Evolutionary conservation across 2,329 filamentous ascomycete species (phyloP).

Genomic region (Fusarium floridanum): DNA sequence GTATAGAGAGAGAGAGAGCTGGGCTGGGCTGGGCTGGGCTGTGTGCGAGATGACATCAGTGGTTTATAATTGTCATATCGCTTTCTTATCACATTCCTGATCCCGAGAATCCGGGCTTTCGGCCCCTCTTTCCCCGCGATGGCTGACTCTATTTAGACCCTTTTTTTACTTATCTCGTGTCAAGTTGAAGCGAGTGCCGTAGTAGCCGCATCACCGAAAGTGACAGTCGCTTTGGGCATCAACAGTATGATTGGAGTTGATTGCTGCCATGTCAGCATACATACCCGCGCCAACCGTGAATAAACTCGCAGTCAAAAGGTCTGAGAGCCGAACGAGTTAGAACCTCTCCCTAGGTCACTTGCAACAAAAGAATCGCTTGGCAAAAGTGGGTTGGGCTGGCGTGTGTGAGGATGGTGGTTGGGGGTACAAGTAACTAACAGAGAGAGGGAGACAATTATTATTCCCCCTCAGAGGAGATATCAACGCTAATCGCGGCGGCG

Average conservation of each 20-base stretch:
- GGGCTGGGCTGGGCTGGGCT: not conserved
- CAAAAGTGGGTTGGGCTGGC: not conserved
- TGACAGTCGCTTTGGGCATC: not conserved
- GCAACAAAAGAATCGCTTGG: not conserved
- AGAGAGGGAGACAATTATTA: not conserved
- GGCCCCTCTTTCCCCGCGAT: conserved; percentile 35
- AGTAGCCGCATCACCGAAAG: not conserved
- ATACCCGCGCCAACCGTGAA: not conserved
- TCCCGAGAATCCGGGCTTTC: conserved; percentile 24
- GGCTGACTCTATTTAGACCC: not conserved
- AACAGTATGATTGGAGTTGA: not conserved
- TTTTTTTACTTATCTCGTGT: not conserved
- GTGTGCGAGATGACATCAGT: not conserved
- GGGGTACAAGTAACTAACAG: not conserved
- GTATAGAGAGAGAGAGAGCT: not conserved
- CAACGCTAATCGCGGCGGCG: not conserved
- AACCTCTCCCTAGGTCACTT: not conserved
- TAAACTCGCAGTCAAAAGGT: not conserved
- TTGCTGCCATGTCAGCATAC: not conserved
- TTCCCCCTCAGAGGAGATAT: not conserved
- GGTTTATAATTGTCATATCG: conserved; percentile 18
- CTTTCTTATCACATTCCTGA: conserved; percentile 13
- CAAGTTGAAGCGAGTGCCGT: not conserved
- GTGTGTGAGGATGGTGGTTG: not conserved
- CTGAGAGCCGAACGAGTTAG: not conserved